Evolutionary conservation across 192 early-diverging fungal genomes (phyloP), one percentile per base, ranked within the genome.

Genomic region (Umbelopsis ramanniana): DNA sequence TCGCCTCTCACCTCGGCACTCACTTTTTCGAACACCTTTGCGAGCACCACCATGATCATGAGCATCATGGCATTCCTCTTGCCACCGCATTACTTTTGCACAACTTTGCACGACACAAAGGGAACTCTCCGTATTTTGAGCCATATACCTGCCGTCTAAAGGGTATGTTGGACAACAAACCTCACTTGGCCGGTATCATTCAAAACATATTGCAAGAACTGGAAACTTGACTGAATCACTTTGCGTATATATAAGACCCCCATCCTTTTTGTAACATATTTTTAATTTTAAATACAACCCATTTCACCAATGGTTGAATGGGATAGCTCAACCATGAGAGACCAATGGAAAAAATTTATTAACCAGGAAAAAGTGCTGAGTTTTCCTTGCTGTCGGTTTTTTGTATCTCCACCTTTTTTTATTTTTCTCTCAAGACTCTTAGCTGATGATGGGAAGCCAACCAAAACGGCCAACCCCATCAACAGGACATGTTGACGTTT

Each of bases 1-100:
- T 85, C 22, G 74, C 81, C 37, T 71, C 76, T 43, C 84, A 85
- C 67, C 76, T 85, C 29, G 83, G 83, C 52, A 85, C 79, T 37
- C 82, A 85, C 53, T 83, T 83, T 66, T 79, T 63, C 33, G 57
- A 21, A 15, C 15, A 45, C 35, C 37, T 35, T 35, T 26, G 33
- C 17, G 26, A 35, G 0, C 33, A 63, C 33, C 7, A 35, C 15
- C 57, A 63, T 35, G 40, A 12, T 4, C 40, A 43, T 43, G 40
- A 43, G 11, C 57, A 63, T 29, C 57, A 75, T 4, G 84, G 84
- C n/a, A 81, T 85, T 72, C 84, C 84, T 3, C 46, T 83, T 46
- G 81, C 82, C 3, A 80, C 84, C 15, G 79, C 80, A 1, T 76
- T 85, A 67, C 67, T 85, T n/a, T 76, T 85, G 4, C 71, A 82